These are phyloP conservation scores for Leishmania turanica DNA, from an alignment of 208 protist species.

Conservation along the genomic window DNA sequence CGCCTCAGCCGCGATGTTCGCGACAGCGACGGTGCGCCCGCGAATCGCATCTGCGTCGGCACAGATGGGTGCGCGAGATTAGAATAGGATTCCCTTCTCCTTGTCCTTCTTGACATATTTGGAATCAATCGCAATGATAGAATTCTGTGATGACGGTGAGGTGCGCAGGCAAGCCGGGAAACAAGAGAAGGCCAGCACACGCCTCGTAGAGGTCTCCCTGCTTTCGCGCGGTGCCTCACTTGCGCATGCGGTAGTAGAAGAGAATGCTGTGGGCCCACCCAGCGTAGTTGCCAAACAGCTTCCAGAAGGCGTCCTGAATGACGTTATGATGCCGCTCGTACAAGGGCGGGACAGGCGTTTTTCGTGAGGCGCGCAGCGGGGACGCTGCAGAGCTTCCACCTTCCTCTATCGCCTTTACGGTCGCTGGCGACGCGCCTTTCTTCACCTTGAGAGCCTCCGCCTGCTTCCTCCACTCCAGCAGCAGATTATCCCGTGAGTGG, in stretches of 20 bases:
- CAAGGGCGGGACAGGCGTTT: constrained; percentile 30
- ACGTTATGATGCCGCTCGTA: constrained; percentile 62
- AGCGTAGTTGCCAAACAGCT: constrained; percentile 65
- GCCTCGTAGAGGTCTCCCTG: not conserved
- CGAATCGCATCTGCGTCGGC: not conserved
- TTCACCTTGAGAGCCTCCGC: constrained; percentile 5
- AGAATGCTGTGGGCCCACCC: constrained; percentile 82
- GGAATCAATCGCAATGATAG: not conserved
- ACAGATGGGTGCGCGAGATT: not conserved
- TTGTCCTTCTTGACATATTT: not conserved
- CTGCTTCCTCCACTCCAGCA: constrained; percentile 26
- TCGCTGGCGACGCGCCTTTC: constrained; percentile 1
- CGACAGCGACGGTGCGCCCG: too few species aligned
- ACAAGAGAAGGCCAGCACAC: not conserved
- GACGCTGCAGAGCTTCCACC: not conserved
- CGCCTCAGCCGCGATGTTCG: not conserved
- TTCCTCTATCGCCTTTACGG: not conserved
- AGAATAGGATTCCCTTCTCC: not conserved
- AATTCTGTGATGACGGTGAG: not conserved
- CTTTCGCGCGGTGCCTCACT: not conserved
- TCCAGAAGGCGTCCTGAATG: constrained; percentile 67
- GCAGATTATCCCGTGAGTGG: constrained; percentile 6
- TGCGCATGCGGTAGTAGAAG: constrained; percentile 62
- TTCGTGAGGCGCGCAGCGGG: not conserved
- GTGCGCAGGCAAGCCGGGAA: too few species aligned